phyloP scores from a whole-genome alignment of 1,284 basidiomycete genomes.

The Irpex rosettiformis region DNA sequence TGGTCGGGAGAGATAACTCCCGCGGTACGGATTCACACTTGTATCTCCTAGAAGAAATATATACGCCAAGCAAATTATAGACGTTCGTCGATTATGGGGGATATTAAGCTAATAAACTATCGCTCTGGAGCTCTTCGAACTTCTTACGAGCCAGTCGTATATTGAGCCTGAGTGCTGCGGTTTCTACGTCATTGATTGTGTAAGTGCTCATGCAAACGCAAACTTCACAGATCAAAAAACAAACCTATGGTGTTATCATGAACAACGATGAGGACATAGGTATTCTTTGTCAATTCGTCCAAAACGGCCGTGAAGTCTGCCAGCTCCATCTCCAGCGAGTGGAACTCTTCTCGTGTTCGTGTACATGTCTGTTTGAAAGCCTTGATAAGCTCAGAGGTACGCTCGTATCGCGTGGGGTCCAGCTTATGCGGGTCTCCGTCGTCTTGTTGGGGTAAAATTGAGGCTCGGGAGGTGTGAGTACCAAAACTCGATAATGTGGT shows the following conservation, averaged over 20 bases:
- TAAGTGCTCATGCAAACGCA: neutral
- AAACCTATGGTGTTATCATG: constrained; percentile 85
- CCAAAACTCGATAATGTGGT: constrained; percentile 15
- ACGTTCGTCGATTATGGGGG: neutral
- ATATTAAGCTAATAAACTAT: constrained; percentile 39
- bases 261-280: constrained; percentile 88
- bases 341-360: constrained; percentile 79
- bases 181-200: constrained; percentile 47
- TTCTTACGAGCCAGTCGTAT: constrained; percentile 78
- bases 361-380: constrained; percentile 90
- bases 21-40: too few species aligned
- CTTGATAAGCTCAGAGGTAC: constrained; percentile 94
- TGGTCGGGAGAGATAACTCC: too few species aligned
- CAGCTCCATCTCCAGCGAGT: constrained; percentile 78
- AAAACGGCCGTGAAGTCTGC: constrained; percentile 89
- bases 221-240: constrained; percentile 19
- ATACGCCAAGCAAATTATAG: neutral
- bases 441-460: constrained; percentile 16
- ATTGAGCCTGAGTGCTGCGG: constrained; percentile 80
- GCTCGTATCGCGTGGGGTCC: constrained; percentile 87
- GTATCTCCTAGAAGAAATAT: too few species aligned
- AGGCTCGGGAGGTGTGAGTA: constrained; percentile 13
- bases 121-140: constrained; percentile 80
- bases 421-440: constrained; percentile 46
- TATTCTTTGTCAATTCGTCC: constrained; percentile 92